Percentiles rank a stretch among this genome's conserved stretches.
phyloP scores from a whole-genome alignment of 2,329 filamentous ascomycete species.

The Acephala macrosclerotiorum region DNA sequence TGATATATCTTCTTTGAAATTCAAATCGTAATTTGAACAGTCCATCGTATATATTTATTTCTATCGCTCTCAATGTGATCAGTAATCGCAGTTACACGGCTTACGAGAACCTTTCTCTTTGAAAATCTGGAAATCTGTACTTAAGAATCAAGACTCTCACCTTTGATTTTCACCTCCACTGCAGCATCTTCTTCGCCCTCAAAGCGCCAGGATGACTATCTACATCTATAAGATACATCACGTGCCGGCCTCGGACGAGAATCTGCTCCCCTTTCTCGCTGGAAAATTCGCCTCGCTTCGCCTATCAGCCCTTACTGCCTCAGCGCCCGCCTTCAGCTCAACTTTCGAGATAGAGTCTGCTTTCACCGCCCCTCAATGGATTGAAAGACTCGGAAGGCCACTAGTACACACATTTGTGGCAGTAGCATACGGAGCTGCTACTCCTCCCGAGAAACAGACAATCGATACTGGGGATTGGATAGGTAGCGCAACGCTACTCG shows the following conservation, averaged over 20 bases:
- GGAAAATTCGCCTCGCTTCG: slow-evolving; percentile 40
- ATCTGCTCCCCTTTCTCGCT: slow-evolving; percentile 34
- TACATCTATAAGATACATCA: slow-evolving; percentile 34
- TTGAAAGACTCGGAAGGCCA: slow-evolving; percentile 34
- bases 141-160: background rate
- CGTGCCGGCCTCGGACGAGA: slow-evolving; percentile 28
- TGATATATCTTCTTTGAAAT: too few relatives aligned
- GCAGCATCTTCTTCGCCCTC: background rate
- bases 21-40: too few relatives aligned
- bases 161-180: slow-evolving; percentile 17
- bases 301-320: slow-evolving; percentile 41
- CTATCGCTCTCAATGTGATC: background rate
- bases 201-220: slow-evolving; percentile 22
- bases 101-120: background rate
- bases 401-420: slow-evolving; percentile 44
- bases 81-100: background rate
- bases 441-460: slow-evolving; percentile 29
- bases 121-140: background rate
- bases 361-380: slow-evolving; percentile 40
- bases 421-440: slow-evolving; percentile 31
- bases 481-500: slow-evolving; percentile 44
- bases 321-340: slow-evolving; percentile 42
- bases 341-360: slow-evolving; percentile 44
- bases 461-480: slow-evolving; percentile 41
- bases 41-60: too few relatives aligned